phyloP scores from a whole-genome alignment of 495 filamentous ascomycete species.

The Aspergillus funiculosus region DNA sequence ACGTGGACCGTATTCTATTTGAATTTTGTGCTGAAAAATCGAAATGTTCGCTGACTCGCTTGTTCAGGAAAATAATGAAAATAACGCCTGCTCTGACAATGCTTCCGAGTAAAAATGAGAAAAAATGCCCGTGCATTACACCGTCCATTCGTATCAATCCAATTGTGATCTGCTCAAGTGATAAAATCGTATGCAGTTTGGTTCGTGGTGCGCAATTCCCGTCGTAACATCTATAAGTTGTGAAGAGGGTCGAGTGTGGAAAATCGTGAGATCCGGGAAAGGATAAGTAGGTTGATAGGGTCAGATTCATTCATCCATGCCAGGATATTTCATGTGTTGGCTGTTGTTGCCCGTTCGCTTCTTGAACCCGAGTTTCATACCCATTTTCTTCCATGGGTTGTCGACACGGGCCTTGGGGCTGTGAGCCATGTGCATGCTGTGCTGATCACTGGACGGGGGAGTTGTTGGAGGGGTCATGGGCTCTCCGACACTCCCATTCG shows the following conservation, averaged over 20 bases:
- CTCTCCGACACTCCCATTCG: conserved; percentile 47
- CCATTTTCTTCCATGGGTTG: conserved; percentile 79
- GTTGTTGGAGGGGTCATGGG: conserved; percentile 89
- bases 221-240: conserved; percentile 13
- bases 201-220: conserved; percentile 8
- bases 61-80: too few species aligned
- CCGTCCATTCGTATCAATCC: conserved; percentile 19
- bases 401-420: conserved; percentile 51
- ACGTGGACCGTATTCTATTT: conserved; percentile 18
- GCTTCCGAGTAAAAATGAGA: conserved; percentile 12
- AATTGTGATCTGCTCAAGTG: conserved; percentile 11
- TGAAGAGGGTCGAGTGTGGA: not conserved
- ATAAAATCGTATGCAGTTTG: conserved; percentile 10
- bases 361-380: conserved; percentile 66
- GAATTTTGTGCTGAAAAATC: conserved; percentile 14
- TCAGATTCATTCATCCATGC: conserved; percentile 30
- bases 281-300: not conserved
- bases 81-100: conserved; percentile 17
- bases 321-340: conserved; percentile 32
- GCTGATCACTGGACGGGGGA: conserved; percentile 61
- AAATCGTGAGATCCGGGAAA: not conserved
- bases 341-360: conserved; percentile 44
- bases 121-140: conserved; percentile 28
- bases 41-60: conserved; percentile 22
- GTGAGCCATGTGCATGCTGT: conserved; percentile 39